Conservation (phyloP, 2,329 filamentous ascomycete genomes). For the Alternaria ventricosa region DNA sequence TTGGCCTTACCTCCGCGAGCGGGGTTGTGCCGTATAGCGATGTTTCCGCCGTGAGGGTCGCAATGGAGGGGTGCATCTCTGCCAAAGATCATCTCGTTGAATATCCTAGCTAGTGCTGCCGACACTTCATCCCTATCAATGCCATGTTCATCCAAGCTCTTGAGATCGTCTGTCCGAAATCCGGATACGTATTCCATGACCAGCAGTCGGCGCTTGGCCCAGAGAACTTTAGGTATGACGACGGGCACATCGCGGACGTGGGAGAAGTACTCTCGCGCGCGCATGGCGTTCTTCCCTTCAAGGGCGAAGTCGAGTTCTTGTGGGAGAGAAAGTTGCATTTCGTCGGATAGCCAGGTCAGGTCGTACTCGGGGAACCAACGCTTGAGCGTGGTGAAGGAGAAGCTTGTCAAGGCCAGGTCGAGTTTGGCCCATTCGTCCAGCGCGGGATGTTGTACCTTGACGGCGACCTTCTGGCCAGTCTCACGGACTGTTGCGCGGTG, state of each 20-base stretch:
- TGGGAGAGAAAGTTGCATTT: conserved; percentile 90
- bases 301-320: conserved; percentile 88
- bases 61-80: conserved; percentile 88
- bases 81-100: conserved; percentile 99
- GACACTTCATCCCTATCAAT: conserved; percentile 97
- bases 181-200: conserved; percentile 96
- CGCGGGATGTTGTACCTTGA: conserved; percentile 94
- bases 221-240: conserved; percentile 86
- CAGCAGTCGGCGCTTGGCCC: conserved; percentile 85
- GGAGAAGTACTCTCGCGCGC: conserved; percentile 81
- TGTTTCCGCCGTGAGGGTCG: conserved; percentile 95
- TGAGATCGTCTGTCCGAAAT: conserved; percentile 84
- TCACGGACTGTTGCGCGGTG: conserved; percentile 85
- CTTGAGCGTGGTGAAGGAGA: conserved; percentile 89
- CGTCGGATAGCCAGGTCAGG: conserved; percentile 89
- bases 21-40: conserved; percentile 83
- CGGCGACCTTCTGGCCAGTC: conserved; percentile 84
- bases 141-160: conserved; percentile 80
- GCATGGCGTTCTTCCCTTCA: conserved; percentile 83
- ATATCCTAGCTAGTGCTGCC: conserved; percentile 85
- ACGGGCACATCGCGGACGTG: conserved; percentile 77
- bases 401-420: conserved; percentile 83
- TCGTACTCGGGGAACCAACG: conserved; percentile 97
- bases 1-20: conserved; percentile 67
- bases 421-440: conserved; percentile 89